Evolutionary conservation across 2,329 filamentous ascomycete genomes (phyloP).

Genomic region (Apiospora rasikravindrae): DNA sequence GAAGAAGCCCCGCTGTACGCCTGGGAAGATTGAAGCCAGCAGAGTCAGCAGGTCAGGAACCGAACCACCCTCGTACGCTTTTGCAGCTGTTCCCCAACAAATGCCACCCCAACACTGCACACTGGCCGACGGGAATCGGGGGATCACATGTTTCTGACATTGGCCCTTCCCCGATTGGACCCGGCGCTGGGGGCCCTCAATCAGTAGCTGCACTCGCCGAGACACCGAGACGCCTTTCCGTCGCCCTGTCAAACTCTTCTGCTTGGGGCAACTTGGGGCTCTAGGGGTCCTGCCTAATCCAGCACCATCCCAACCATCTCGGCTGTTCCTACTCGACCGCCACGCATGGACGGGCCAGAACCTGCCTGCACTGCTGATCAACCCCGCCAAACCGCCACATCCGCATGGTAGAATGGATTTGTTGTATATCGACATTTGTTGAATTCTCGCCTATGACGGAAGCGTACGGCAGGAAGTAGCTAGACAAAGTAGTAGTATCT

Average conservation of each 20-base stretch:
- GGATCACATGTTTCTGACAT: neutral
- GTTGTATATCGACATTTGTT: neutral
- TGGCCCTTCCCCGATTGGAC: neutral
- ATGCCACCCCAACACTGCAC: slow-evolving; percentile 6
- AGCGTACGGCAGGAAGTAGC: neutral
- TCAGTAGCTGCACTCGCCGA: neutral
- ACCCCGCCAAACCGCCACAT: slow-evolving; percentile 14
- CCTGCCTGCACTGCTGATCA: neutral
- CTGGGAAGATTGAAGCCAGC: neutral
- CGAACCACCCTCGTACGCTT: slow-evolving; percentile 11
- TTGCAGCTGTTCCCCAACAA: neutral
- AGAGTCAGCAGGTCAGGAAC: neutral
- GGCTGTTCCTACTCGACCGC: neutral
- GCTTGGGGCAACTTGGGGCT: neutral
- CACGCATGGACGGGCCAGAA: neutral
- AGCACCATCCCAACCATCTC: slow-evolving; percentile 2
- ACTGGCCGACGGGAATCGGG: slow-evolving; percentile 11
- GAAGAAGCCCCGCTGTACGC: neutral
- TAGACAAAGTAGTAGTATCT: neutral
- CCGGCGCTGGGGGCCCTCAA: neutral
- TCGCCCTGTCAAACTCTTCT: neutral
- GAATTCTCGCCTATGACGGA: neutral
- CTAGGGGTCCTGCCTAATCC: neutral
- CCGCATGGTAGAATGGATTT: neutral
- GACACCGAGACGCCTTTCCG: neutral